phyloP scores from a whole-genome alignment of 441 rosid genomes.

The Isatis lusitanica region DNA sequence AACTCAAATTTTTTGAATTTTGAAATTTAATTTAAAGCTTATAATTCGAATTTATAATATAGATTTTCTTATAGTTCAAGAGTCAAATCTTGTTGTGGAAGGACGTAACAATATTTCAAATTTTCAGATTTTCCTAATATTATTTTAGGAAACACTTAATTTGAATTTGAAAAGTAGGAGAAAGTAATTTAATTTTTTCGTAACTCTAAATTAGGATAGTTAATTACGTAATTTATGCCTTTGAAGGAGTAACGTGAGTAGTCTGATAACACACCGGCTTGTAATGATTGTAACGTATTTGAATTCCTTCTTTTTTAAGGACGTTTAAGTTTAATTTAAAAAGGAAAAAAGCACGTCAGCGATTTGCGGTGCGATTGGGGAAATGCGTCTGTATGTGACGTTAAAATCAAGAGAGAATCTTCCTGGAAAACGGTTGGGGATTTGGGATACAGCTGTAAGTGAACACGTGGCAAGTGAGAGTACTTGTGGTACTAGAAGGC shows the following conservation, averaged over 20 bases:
- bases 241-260: conserved; percentile 21
- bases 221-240: not conserved
- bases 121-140: not conserved
- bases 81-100: not conserved
- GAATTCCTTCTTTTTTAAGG: not conserved
- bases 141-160: not conserved
- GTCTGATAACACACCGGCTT: conserved; percentile 26
- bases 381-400: conserved; percentile 24
- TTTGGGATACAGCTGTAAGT: conserved; percentile 33
- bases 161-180: not conserved
- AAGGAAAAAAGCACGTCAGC: not conserved
- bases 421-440: conserved; percentile 29
- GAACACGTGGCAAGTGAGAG: conserved; percentile 4
- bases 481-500: conserved; percentile 18
- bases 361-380: conserved; percentile 26
- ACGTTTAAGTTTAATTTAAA: not conserved
- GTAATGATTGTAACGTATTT: conserved; percentile 16
- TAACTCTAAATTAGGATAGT: not conserved
- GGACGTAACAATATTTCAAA: not conserved
- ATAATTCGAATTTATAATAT: not conserved
- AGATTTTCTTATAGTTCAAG: too few relatives aligned
- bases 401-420: conserved; percentile 33
- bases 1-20: not conserved
- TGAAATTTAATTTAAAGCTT: not conserved
- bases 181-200: not conserved